Evolutionary conservation across 495 filamentous ascomycete genomes (phyloP).

Genomic region (Xylaria scruposa): DNA sequence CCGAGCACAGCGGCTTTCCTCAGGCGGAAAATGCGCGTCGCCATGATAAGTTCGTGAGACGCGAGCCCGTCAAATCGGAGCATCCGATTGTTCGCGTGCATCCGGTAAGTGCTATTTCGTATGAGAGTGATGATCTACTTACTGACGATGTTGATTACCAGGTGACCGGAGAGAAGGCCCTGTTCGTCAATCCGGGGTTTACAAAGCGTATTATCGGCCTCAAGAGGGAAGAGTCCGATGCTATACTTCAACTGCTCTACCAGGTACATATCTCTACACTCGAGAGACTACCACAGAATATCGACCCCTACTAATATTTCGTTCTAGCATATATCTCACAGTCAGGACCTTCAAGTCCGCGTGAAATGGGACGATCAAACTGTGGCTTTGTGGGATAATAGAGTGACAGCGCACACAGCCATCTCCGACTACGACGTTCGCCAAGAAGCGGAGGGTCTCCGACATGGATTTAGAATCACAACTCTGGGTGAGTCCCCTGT

Average conservation of each 20-base stretch:
- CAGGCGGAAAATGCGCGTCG: constrained; percentile 71
- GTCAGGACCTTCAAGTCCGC: constrained; percentile 71
- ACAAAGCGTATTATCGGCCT: constrained; percentile 77
- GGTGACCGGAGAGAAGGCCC: constrained; percentile 78
- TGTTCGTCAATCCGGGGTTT: constrained; percentile 84
- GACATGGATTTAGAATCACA: constrained; percentile 57
- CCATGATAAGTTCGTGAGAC: constrained; percentile 67
- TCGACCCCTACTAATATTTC: neutral
- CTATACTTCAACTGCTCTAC: constrained; percentile 69
- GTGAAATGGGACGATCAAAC: constrained; percentile 75
- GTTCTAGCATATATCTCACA: constrained; percentile 45
- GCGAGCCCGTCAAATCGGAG: constrained; percentile 68
- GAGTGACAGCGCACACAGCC: constrained; percentile 64
- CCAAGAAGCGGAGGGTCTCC: constrained; percentile 51
- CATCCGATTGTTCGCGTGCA: constrained; percentile 78
- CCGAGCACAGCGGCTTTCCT: constrained; percentile 73
- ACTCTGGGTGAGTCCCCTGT: constrained; percentile 53
- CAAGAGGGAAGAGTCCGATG: constrained; percentile 72
- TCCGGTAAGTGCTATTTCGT: constrained; percentile 58
- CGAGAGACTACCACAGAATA: neutral
- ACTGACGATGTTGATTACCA: constrained; percentile 23
- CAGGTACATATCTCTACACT: constrained; percentile 56
- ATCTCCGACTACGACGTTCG: constrained; percentile 59
- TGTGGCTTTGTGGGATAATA: constrained; percentile 80
- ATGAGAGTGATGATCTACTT: constrained; percentile 1